Conservation (phyloP, 148 eudicot species). For the Pharnaceum exiguum region DNA sequence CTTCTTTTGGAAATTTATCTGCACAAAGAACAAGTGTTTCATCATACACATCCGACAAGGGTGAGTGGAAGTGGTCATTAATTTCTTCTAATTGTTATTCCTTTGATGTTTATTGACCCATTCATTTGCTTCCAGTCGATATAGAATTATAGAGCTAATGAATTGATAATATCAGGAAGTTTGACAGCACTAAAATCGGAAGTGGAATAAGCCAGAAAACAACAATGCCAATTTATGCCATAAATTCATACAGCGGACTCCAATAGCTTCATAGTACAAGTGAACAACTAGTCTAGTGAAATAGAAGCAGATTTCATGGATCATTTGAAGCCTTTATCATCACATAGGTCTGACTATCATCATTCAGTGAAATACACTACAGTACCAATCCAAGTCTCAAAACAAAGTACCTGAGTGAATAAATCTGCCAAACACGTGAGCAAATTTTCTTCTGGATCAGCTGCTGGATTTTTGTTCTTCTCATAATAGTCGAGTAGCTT, state of each 20-base stretch:
- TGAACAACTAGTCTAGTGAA: no score
- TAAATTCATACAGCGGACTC: no score
- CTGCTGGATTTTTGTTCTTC: constrained; percentile 63
- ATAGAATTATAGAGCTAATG: no score
- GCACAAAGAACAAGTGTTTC: constrained; percentile 5
- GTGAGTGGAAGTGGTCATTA: background rate
- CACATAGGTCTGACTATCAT: background rate
- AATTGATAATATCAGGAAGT: no score
- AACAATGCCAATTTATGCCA: no score
- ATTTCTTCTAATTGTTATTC: no score
- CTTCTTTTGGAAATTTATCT: constrained; percentile 89
- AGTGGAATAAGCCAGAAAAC: no score
- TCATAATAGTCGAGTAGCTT: constrained; percentile 77
- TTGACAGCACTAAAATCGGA: no score
- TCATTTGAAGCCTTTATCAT: background rate
- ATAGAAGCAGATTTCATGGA: background rate
- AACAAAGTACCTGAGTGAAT: constrained; percentile 68
- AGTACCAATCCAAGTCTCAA: background rate
- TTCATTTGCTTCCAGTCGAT: no score
- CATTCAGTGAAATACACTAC: background rate
- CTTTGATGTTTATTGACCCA: no score
- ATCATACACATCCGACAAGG: background rate
- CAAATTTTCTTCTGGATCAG: constrained; percentile 77
- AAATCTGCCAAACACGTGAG: constrained; percentile 92
- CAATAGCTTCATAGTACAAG: no score